Evolutionary conservation across 768 basidiomycete species (phyloP), one percentile per base, ranked within the genome.

Genomic region (Hirschioporus abietinus): DNA sequence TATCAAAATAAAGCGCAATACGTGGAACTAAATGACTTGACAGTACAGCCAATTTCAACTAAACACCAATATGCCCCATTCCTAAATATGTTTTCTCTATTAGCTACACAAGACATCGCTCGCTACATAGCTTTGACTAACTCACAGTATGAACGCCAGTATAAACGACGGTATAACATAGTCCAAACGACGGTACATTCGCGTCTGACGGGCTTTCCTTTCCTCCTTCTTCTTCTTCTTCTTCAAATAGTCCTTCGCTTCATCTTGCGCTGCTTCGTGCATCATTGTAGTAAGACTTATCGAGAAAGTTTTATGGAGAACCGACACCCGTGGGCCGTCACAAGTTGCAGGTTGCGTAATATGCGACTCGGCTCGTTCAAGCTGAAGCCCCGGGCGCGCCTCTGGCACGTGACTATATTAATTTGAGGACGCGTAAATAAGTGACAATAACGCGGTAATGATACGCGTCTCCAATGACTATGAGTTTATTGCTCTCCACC

Each of bases 41-140:
- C 3, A 27, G 18, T 63, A 66, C 65, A 63, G 17, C 65, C 65
- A n/a, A 66, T 66, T 63, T 66, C 60, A 27, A 63, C 52, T 8
- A 24, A 63, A 18, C 65, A 63, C 35, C 59, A 35, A 57, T 66
- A 66, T 35, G 24, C 30, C 5, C 65, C 65, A 66, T 27, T 60
- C 52, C 23, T 58, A 2, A n/a, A 61, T 26, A 63, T 25, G 8
- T 26, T 23, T 27, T 24, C 18, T 27, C 23, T 12, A 12, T 17
- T 2, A 10, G 12, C 18, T 24, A 25, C 60, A 15, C 26, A 20
- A 30, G 30, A 10, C 30, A 66, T 3, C 23, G 20, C 26, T 23
- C 12, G 26, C 17, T 34, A 12, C 20, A 34, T 61, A 63, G 24
- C 9, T 17, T n/a, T 26, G 10, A 35, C n/a, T 23, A 12, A 61